phyloP scores from a whole-genome alignment of 225 moss, liverwort and hornwort species.

The Climacium dendroides region DNA sequence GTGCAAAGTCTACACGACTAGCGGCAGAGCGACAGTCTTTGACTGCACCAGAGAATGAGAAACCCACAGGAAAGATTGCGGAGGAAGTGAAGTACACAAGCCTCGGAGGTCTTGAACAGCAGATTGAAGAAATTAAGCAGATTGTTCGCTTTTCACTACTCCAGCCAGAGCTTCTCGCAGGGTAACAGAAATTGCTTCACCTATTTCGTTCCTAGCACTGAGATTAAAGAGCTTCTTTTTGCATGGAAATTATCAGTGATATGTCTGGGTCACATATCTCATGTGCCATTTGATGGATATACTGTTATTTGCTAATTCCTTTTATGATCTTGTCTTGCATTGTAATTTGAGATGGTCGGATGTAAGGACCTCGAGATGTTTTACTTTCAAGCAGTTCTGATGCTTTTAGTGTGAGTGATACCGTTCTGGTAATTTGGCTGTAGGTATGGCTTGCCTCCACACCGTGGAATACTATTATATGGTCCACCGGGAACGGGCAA shows the following conservation, averaged over 20 bases:
- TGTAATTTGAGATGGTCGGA: neutral
- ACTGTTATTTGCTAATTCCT: neutral
- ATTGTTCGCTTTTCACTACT: conserved; percentile 80
- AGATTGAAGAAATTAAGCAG: conserved; percentile 75
- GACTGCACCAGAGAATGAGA: conserved; percentile 2
- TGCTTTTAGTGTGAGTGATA: neutral
- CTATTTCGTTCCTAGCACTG: neutral
- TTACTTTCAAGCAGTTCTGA: neutral
- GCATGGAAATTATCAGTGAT: neutral
- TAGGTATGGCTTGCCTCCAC: conserved; percentile 82
- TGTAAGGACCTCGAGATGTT: neutral
- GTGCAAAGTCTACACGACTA: neutral
- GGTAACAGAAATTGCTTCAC: conserved; percentile 13
- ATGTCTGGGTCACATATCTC: neutral
- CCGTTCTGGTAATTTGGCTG: neutral
- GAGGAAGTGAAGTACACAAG: conserved; percentile 50
- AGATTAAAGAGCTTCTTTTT: neutral
- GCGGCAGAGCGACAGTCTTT: neutral
- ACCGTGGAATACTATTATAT: conserved; percentile 73
- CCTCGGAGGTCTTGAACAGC: conserved; percentile 70
- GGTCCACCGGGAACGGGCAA: conserved; percentile 98
- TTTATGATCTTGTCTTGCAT: neutral
- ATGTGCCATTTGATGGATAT: neutral
- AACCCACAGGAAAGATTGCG: conserved; percentile 6
- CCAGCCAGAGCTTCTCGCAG: conserved; percentile 53